A percentile compares a stretch with the other conserved stretches of the same genome.
phyloP scores from a whole-genome alignment of 345 rosid genomes.

The Eucalyptus tenuipes region DNA sequence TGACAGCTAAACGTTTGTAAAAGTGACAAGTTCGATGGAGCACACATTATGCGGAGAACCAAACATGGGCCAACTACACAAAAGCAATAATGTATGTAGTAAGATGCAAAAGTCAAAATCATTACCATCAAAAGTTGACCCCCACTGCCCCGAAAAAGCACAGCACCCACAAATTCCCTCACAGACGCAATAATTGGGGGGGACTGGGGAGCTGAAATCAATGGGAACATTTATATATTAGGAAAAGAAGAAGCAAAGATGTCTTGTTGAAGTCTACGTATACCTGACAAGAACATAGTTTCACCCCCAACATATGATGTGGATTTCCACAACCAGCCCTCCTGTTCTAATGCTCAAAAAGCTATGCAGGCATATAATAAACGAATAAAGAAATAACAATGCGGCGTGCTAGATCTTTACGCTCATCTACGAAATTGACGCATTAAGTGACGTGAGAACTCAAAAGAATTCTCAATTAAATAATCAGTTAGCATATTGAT shows the following conservation, averaged over 20 bases:
- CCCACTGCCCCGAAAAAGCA: neutral
- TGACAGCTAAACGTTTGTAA: neutral
- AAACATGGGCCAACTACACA: neutral
- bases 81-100: neutral
- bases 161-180: neutral
- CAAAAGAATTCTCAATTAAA: neutral
- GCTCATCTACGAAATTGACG: no score
- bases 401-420: neutral
- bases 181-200: neutral
- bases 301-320: neutral
- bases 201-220: neutral
- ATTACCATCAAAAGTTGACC: neutral
- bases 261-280: neutral
- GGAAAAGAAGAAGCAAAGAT: neutral
- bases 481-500: neutral
- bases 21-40: neutral
- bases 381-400: neutral
- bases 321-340: neutral
- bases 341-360: neutral
- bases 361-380: neutral
- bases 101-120: neutral
- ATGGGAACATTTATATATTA: neutral
- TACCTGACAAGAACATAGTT: neutral
- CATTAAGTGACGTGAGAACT: neutral
- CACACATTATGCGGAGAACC: neutral